phyloP scores from a whole-genome alignment of 345 rosid species.

The Dipteronia sinensis region DNA sequence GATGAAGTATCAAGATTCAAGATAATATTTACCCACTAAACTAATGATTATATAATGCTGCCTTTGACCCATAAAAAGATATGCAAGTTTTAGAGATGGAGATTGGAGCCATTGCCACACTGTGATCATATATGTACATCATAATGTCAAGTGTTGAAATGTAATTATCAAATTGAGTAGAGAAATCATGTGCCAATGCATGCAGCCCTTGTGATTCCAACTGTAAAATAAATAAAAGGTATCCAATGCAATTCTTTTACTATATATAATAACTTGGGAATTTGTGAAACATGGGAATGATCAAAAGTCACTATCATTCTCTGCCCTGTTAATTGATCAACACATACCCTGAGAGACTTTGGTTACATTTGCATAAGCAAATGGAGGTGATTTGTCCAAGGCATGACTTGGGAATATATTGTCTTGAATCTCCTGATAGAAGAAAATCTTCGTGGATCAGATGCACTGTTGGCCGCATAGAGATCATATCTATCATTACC shows the following conservation, averaged over 20 bases:
- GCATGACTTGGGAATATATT: background rate
- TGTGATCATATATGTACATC: slow-evolving; percentile 1
- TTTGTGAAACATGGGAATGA: slow-evolving; percentile 13
- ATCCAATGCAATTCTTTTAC: slow-evolving; percentile 19
- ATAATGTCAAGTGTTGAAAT: slow-evolving; percentile 12
- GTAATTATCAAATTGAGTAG: background rate
- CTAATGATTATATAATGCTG: background rate
- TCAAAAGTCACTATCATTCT: slow-evolving; percentile 11
- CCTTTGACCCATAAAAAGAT: slow-evolving; percentile 5
- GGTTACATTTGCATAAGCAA: background rate
- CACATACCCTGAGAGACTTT: background rate
- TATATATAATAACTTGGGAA: background rate
- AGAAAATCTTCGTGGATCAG: too few species aligned
- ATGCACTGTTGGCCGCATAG: too few species aligned
- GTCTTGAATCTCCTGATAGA: background rate
- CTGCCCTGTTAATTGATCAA: background rate
- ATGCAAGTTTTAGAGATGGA: slow-evolving; percentile 10
- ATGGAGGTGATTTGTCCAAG: background rate
- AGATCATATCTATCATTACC: too few species aligned
- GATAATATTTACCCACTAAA: background rate
- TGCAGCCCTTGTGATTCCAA: background rate
- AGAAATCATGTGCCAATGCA: background rate
- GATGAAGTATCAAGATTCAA: background rate
- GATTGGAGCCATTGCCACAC: slow-evolving; percentile 12
- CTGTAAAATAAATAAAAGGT: background rate